phyloP scores from a whole-genome alignment of 176 grass and related monocot genomes.

The Triticum monococcum region DNA sequence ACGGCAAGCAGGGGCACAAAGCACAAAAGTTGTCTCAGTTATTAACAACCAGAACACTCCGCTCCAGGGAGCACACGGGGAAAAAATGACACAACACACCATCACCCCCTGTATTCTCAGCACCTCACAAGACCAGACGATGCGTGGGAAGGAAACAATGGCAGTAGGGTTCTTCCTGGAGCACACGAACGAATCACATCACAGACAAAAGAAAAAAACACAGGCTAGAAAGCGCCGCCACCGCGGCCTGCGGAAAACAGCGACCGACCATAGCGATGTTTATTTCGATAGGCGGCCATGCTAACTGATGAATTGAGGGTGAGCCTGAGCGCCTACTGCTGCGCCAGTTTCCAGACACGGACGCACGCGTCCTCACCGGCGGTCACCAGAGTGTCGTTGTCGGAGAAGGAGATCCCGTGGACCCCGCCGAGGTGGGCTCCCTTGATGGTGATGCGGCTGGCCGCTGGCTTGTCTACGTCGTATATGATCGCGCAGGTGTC shows the following conservation, averaged over 20 bases:
- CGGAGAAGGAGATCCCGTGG: slow-evolving; percentile 69
- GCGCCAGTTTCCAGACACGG: slow-evolving; percentile 80
- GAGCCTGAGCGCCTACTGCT: slow-evolving; percentile 35
- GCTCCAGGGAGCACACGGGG: neutral
- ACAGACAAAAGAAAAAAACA: neutral
- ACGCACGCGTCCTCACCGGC: slow-evolving; percentile 86
- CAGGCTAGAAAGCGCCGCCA: neutral
- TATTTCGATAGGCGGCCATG: slow-evolving; percentile 23
- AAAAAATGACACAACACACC: neutral
- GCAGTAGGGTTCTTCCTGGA: slow-evolving; percentile 1
- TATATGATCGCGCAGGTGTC: slow-evolving; percentile 92
- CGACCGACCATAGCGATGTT: neutral
- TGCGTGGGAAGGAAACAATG: neutral
- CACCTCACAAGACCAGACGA: slow-evolving; percentile 32
- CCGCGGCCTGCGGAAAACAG: neutral
- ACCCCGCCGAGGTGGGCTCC: slow-evolving; percentile 97
- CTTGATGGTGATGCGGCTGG: slow-evolving; percentile 76
- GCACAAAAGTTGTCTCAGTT: neutral
- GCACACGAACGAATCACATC: neutral
- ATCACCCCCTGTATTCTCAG: slow-evolving; percentile 26
- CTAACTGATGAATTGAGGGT: neutral
- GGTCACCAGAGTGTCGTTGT: slow-evolving; percentile 61
- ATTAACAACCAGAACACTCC: neutral
- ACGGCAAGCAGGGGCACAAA: neutral
- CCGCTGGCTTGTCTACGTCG: slow-evolving; percentile 75